A percentile compares a stretch with the other conserved stretches of the same genome.
phyloP scores from a whole-genome alignment of 345 rosid species.

The Bretschneidera sinensis region DNA sequence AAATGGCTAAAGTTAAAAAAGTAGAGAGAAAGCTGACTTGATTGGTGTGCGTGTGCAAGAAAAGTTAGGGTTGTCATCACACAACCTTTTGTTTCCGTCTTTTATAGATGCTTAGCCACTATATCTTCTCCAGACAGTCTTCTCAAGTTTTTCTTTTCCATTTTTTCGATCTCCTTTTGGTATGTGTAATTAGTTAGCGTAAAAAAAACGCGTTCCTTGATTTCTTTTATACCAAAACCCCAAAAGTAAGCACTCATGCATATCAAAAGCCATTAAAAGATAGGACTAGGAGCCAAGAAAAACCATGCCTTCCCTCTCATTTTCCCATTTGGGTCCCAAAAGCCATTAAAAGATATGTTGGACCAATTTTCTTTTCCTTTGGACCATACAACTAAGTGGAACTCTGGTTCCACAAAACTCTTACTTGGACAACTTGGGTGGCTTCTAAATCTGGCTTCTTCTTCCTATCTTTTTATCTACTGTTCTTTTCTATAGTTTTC shows the following conservation, averaged over 20 bases:
- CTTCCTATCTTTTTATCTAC: no score
- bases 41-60: conserved; percentile 11
- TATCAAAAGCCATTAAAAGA: conserved; percentile 7
- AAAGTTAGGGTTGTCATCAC: conserved; percentile 15
- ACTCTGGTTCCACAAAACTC: conserved; percentile 16
- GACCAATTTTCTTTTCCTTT: conserved; percentile 16
- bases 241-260: conserved; percentile 23
- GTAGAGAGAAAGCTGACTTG: not conserved
- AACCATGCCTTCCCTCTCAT: not conserved
- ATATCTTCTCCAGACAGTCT: conserved; percentile 3
- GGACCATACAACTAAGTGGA: conserved; percentile 18
- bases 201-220: conserved; percentile 17
- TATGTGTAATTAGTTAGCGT: conserved; percentile 16
- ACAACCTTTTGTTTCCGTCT: conserved; percentile 19
- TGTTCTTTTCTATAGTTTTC: no score
- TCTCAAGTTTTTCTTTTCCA: not conserved
- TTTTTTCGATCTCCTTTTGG: not conserved
- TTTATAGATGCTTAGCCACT: conserved; percentile 16
- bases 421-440: conserved; percentile 17
- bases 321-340: conserved; percentile 2
- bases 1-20: not conserved
- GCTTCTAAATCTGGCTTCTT: conserved; percentile 9
- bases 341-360: no score
- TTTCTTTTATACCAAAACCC: conserved; percentile 13
- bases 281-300: conserved; percentile 1